Percentiles rank a stretch among this genome's conserved stretches.
Conservation (phyloP, 306 rosid species). For the Dryas octopetala region DNA sequence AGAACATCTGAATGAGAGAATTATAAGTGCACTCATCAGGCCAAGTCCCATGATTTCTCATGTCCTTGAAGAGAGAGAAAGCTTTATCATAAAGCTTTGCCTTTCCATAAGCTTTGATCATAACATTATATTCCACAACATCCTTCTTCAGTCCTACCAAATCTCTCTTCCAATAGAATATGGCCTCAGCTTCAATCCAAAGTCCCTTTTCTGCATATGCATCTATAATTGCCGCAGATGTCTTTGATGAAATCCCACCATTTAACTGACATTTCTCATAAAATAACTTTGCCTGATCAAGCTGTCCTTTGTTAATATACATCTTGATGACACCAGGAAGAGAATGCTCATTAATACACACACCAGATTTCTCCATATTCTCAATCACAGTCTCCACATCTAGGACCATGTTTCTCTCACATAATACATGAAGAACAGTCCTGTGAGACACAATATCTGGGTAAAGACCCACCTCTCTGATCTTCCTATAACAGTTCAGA, state of each 20-base stretch:
- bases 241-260: constrained; percentile 47
- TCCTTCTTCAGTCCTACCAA: constrained; percentile 44
- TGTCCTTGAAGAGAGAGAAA: constrained; percentile 59
- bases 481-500: constrained; percentile 55
- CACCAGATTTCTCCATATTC: constrained; percentile 59
- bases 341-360: constrained; percentile 58
- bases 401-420: constrained; percentile 60
- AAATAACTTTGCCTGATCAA: constrained; percentile 51
- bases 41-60: constrained; percentile 79
- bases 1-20: constrained; percentile 85
- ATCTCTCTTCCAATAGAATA: constrained; percentile 58
- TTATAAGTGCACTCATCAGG: constrained; percentile 75
- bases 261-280: constrained; percentile 47
- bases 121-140: constrained; percentile 71
- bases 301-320: constrained; percentile 62
- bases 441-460: constrained; percentile 74
- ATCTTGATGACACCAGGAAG: constrained; percentile 67
- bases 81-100: constrained; percentile 72
- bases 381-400: constrained; percentile 62
- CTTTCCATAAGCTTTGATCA: constrained; percentile 89
- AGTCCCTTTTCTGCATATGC: constrained; percentile 79
- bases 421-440: constrained; percentile 62
- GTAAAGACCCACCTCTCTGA: constrained; percentile 68
- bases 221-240: constrained; percentile 65
- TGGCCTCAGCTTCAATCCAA: constrained; percentile 70